Conservation (phyloP, 257 asterid species). For the Solanum chmielewskii region DNA sequence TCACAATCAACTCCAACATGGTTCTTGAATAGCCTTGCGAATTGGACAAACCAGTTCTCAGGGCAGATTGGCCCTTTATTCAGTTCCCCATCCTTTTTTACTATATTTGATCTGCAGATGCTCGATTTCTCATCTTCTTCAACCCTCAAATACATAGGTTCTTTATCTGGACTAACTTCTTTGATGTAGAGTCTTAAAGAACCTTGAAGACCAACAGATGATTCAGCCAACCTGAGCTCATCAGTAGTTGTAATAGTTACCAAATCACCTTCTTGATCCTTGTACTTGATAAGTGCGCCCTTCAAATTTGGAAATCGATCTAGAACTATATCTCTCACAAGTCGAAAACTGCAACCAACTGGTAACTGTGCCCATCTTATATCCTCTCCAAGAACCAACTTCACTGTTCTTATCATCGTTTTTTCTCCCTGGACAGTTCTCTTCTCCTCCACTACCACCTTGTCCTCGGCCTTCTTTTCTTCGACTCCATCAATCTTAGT, state of each 20-base stretch:
- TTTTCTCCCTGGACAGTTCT: conserved; percentile 53
- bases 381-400: conserved; percentile 75
- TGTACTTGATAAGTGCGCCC: conserved; percentile 78
- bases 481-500: conserved; percentile 14
- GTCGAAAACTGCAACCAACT: conserved; percentile 42
- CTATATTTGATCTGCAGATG: conserved; percentile 15
- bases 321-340: conserved; percentile 54
- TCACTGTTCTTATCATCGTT: conserved; percentile 44
- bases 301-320: conserved; percentile 63
- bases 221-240: conserved; percentile 89
- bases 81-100: conserved; percentile 15
- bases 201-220: conserved; percentile 57
- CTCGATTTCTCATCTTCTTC: conserved; percentile 24
- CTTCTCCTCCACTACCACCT: conserved; percentile 62
- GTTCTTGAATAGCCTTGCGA: conserved; percentile 73
- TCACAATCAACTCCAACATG: conserved; percentile 82
- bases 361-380: conserved; percentile 83
- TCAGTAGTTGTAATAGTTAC: conserved; percentile 74
- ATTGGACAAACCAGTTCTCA: conserved; percentile 82
- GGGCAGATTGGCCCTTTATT: conserved; percentile 24
- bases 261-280: conserved; percentile 89
- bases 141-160: conserved; percentile 38
- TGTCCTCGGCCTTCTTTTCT: conserved; percentile 52
- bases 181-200: conserved; percentile 59
- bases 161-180: conserved; percentile 73